Evolutionary conservation across 495 filamentous ascomycete species (phyloP), one percentile per base, ranked within the genome.

Genomic region (Aspergillus leporis): DNA sequence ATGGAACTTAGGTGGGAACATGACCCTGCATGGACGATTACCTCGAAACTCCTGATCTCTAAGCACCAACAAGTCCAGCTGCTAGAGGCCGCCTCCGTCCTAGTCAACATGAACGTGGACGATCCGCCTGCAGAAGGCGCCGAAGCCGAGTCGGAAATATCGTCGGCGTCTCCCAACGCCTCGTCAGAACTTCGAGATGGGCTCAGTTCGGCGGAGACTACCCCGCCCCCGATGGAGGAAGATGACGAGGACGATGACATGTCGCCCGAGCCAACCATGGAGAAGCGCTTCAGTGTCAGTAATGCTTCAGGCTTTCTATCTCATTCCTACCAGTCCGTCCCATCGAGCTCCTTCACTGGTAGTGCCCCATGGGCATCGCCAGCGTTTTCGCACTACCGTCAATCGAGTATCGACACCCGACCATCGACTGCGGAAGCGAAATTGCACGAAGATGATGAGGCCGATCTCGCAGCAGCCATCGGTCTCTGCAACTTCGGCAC

Each of bases 61-160:
- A 98, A 98, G 84, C 94, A 98, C 71, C 94, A 98, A 79, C 94
- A 98, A 78, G 94, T 98, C 58, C 94, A 98, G 71, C 85, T 98
- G 45, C 83, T 98, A 53, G 95, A 98, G 77, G 94, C 94, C 14
- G 94, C 94, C 41, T 94, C 91, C 19, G 95, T 98, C 23, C 79
- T 98, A 50, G 89, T 98, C 34, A 86, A 86, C 54, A 98, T 98
- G 92, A 97, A 96, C 75, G 77, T 81, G 57, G 82, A 85, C 52
- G 81, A 73, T 61, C 58, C 60, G 12, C 58, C 83, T 53, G 86
- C 85, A 36, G 83, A 83, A 25, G 76, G 80, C 41, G 83, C 83
- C 58, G 86, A 89, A 62, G 85, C 81, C 56, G 83, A 86, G 47
- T 93, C 90, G 70, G 91, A 95, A 61, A 74, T 86, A 48, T 93